A percentile compares a stretch with the other conserved stretches of the same genome.
These are phyloP conservation scores for Lactarius trivialis DNA, from an alignment of 768 basidiomycete species.

Conservation along the genomic window DNA sequence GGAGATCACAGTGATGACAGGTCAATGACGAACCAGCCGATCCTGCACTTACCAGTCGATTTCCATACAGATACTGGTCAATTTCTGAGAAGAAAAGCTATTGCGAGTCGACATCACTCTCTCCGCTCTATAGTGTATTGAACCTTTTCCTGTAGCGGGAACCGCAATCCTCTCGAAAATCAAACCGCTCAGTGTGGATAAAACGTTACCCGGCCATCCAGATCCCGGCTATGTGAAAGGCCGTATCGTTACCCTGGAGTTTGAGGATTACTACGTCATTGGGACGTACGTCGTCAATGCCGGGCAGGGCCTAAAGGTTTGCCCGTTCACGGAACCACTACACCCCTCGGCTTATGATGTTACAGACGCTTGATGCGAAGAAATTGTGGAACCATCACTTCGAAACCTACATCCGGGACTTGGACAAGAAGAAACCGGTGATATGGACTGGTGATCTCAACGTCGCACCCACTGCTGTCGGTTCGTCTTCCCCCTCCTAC, in stretches of 20 bases:
- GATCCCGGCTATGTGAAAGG: constrained; percentile 60
- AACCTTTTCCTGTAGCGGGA: constrained; percentile 45
- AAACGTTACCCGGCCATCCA: constrained; percentile 70
- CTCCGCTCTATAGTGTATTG: background rate
- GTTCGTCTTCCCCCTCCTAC: constrained; percentile 29
- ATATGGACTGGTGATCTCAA: constrained; percentile 89
- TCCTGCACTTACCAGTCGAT: constrained; percentile 48
- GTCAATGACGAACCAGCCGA: constrained; percentile 66
- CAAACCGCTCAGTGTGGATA: constrained; percentile 59
- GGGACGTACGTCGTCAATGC: constrained; percentile 86
- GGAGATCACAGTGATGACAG: constrained; percentile 32
- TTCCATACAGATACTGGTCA: constrained; percentile 70
- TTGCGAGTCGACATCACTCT: constrained; percentile 36
- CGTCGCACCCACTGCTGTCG: constrained; percentile 71
- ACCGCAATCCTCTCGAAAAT: constrained; percentile 75
- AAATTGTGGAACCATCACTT: constrained; percentile 78
- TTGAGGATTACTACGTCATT: constrained; percentile 57
- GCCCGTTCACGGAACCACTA: background rate
- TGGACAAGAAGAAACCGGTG: constrained; percentile 76
- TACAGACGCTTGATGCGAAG: constrained; percentile 67
- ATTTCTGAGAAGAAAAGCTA: constrained; percentile 76
- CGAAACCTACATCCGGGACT: constrained; percentile 57
- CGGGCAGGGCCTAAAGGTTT: constrained; percentile 60
- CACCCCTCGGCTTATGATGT: background rate
- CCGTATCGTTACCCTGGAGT: constrained; percentile 79